Evolutionary conservation across 2,329 filamentous ascomycete genomes (phyloP).

Genomic region (Talaromyces sp.): DNA sequence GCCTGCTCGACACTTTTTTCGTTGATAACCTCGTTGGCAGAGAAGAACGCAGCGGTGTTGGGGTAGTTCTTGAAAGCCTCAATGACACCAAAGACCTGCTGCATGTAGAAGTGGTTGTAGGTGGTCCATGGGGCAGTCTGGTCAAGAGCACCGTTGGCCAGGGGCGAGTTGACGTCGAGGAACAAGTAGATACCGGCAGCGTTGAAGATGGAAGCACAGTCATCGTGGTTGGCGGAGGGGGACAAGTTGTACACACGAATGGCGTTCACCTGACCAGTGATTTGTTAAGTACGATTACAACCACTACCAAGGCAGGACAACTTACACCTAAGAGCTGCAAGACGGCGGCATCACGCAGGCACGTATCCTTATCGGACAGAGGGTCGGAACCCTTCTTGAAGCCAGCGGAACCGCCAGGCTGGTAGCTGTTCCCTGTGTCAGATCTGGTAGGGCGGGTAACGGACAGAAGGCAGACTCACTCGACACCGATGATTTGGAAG

Average conservation of each 20-base stretch:
- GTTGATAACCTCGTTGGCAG: slow-evolving; percentile 65
- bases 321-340: slow-evolving; percentile 57
- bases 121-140: slow-evolving; percentile 49
- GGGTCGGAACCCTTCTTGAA: slow-evolving; percentile 53
- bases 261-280: slow-evolving; percentile 47
- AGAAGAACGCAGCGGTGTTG: slow-evolving; percentile 62
- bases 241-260: slow-evolving; percentile 62
- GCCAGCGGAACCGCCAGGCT: slow-evolving; percentile 56
- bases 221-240: slow-evolving; percentile 54
- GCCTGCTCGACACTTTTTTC: slow-evolving; percentile 50
- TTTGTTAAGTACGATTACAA: slow-evolving; percentile 6
- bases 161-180: slow-evolving; percentile 60
- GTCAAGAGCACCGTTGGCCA: slow-evolving; percentile 52
- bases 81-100: slow-evolving; percentile 57
- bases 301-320: neutral
- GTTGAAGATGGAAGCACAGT: slow-evolving; percentile 61
- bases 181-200: slow-evolving; percentile 62
- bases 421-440: slow-evolving; percentile 42
- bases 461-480: slow-evolving; percentile 36
- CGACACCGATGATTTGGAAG: slow-evolving; percentile 59
- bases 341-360: slow-evolving; percentile 58
- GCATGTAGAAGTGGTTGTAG: slow-evolving; percentile 52
- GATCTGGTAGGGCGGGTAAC: slow-evolving; percentile 10
- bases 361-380: slow-evolving; percentile 52
- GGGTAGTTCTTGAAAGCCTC: slow-evolving; percentile 63